These are phyloP conservation scores for Saitozyma sp. DNA, from an alignment of 768 basidiomycete genomes.

Conservation along the genomic window DNA sequence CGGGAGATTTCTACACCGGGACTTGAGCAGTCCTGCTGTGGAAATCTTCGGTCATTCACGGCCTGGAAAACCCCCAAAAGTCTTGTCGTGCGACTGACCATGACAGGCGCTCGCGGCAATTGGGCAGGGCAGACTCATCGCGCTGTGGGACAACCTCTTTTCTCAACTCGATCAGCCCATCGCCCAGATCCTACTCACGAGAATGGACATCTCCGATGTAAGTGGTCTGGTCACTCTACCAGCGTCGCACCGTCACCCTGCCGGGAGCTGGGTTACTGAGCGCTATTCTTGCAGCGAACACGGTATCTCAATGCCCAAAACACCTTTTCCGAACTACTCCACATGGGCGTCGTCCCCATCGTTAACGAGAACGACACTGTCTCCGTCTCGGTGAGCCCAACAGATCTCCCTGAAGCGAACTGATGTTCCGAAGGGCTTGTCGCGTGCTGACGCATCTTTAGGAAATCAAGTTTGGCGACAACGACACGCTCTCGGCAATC, in stretches of 20 bases:
- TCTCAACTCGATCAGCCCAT: slow-evolving; percentile 91
- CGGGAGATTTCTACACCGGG: background rate
- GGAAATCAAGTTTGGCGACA: slow-evolving; percentile 99
- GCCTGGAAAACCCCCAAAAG: background rate
- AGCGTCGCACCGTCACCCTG: too few relatives aligned
- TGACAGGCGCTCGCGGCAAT: slow-evolving; percentile 88
- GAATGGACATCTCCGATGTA: slow-evolving; percentile 97
- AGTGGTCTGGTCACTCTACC: slow-evolving; percentile 34
- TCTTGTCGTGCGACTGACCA: background rate
- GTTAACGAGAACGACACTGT: slow-evolving; percentile 99
- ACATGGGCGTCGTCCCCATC: slow-evolving; percentile 94
- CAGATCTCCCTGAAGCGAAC: background rate
- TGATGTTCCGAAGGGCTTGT: background rate
- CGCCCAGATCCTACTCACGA: slow-evolving; percentile 88
- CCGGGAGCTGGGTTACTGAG: background rate
- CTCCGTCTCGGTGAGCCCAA: slow-evolving; percentile 74
- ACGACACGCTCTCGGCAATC: slow-evolving; percentile 95
- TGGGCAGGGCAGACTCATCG: slow-evolving; percentile 93
- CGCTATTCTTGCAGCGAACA: slow-evolving; percentile 66
- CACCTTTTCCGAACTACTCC: slow-evolving; percentile 84
- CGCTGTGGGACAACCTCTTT: slow-evolving; percentile 95
- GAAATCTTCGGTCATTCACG: background rate
- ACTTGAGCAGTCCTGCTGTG: background rate
- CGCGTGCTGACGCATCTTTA: slow-evolving; percentile 46
- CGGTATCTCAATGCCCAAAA: slow-evolving; percentile 96